Base-by-base conservation (phyloP, 139 green algal genomes). In the Chlamydomonas eustigma region DNA sequence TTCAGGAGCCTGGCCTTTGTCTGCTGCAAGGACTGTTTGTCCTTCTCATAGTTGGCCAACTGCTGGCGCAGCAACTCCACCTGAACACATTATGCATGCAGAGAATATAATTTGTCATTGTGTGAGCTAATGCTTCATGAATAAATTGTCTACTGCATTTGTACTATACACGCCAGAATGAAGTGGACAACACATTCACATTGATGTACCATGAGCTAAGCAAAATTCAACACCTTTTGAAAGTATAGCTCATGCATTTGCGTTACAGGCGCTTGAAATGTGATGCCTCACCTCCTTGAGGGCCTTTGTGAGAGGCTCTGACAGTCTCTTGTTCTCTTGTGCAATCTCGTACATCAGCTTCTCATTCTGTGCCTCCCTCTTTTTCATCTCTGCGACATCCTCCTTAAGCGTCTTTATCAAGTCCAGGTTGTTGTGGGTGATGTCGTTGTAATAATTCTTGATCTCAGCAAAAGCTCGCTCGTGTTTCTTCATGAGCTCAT, bases 371-470 rank as follows among this genome's bases (percentile, higher is more conserved):
- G 86, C 88, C 79, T 97, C 93, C 18, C 87, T 87, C 81, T 91
- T 92, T 79, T 94, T 96, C 89, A 96, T 93, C 74, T 95, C 92
- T 1, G 89, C 85, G 37, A 95, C 90, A 51, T 97, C 92, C 76
- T 96, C 93, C 83, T 95, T 94, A 6, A 93, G 85, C 18, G 90
- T 90, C 86, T 96, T 97, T 81, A 97, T 97, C 33, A 97, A 86
- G 83, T 97, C 92, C 66, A 97, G 84, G 84, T 97, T 97, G 83
- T 96, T 93, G 84, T 91, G 85, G 4, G 91, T 97, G 83, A 97
- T 94, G 80, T 96, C 90, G 58, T 95, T 94, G 90, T 97, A 97
- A 84, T 97, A 97, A 77, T 93, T 92, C 68, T 94, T 94, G 86
- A 97, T 94, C 76, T 97, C 92, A 5, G 80, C 79, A 71, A 95